These are phyloP conservation scores for Colletotrichum navitas DNA, from an alignment of 2,329 filamentous ascomycete genomes.

Conservation along the genomic window DNA sequence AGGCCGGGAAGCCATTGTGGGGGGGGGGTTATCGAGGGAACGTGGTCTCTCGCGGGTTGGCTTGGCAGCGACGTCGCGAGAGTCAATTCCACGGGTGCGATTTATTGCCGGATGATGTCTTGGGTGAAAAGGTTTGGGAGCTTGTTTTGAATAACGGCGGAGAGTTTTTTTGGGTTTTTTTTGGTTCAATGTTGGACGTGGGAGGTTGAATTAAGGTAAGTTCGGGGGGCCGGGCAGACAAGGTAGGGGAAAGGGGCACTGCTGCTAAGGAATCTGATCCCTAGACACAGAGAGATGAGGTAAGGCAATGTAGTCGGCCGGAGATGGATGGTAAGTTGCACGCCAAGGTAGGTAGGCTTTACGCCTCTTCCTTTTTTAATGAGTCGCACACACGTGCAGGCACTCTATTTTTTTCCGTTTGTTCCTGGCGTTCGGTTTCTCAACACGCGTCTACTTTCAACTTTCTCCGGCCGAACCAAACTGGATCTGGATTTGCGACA, in stretches of 20 bases:
- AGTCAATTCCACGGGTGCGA: slow-evolving; percentile 9
- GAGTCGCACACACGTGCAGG: slow-evolving; percentile 22
- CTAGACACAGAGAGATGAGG: slow-evolving; percentile 42
- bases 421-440: slow-evolving; percentile 4
- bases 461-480: slow-evolving; percentile 5
- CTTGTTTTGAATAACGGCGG: slow-evolving; percentile 30
- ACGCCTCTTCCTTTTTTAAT: slow-evolving; percentile 28
- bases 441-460: slow-evolving; percentile 23
- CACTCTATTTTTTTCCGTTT: not conserved
- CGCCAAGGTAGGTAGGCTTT: slow-evolving; percentile 35
- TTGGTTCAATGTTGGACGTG: slow-evolving; percentile 30
- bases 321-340: slow-evolving; percentile 28
- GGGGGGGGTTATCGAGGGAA: slow-evolving; percentile 36
- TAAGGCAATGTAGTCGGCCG: slow-evolving; percentile 38
- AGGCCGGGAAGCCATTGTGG: slow-evolving; percentile 61
- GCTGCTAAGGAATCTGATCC: slow-evolving; percentile 40
- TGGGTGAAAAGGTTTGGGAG: slow-evolving; percentile 22
- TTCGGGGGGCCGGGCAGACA: slow-evolving; percentile 38
- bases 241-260: slow-evolving; percentile 37
- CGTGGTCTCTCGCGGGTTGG: slow-evolving; percentile 15
- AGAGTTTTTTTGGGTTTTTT: slow-evolving; percentile 12
- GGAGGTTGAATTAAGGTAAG: slow-evolving; percentile 43
- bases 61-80: slow-evolving; percentile 18
- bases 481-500: slow-evolving; percentile 7
- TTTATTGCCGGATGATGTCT: slow-evolving; percentile 24